Evolutionary conservation across 2,329 filamentous ascomycete genomes (phyloP), one percentile per base, ranked within the genome.

Genomic region (Thielaviopsis populi): DNA sequence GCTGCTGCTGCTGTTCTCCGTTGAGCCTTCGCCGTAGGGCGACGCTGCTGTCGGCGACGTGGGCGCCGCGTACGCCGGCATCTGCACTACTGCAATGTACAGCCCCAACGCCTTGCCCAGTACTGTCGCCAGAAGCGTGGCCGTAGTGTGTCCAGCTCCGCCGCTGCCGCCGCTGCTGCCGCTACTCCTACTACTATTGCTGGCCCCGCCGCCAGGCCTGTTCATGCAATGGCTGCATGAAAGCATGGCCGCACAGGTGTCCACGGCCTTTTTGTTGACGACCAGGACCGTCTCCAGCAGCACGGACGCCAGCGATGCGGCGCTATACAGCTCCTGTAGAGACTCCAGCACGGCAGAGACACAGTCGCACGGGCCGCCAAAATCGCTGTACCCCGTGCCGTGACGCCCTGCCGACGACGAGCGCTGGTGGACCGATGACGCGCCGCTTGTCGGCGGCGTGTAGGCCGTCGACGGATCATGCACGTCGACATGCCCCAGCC

Each of bases 41-140:
- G 59, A 61, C 1, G 43, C 30, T 11, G 30, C 17, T 8, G 59
- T 3, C 15, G 59, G 59, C 42, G 59, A 61, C 37, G 59, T 48
- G n/a, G 59, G 59, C 13, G 59, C 33, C n/a, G 59, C 11, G 30
- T 59, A 37, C 24, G 27, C 43, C 27, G 27, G 48, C 22, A 22
- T 56, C 15, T 50, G 41, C 24, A 24, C 41, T 40, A 41, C n/a
- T 30, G 40, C 22, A 10, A 41, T 42, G 41, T 63, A 63, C n/a
- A 63, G 15, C 22, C 42, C 53, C 41, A 63, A 11, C 0, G 79
- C 75, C 68, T 79, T 77, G 59, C 75, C 75, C 19, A 81, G 75
- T 22, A 80, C 72, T 0, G 78, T 79, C 0, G 75, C 77, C n/a
- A 80, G 72, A 0, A 80, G 72, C 78, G 79, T 80, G 4, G 75